phyloP scores from a whole-genome alignment of 2,329 filamentous ascomycete species.

The Gnomoniopsis smithogilvyi region DNA sequence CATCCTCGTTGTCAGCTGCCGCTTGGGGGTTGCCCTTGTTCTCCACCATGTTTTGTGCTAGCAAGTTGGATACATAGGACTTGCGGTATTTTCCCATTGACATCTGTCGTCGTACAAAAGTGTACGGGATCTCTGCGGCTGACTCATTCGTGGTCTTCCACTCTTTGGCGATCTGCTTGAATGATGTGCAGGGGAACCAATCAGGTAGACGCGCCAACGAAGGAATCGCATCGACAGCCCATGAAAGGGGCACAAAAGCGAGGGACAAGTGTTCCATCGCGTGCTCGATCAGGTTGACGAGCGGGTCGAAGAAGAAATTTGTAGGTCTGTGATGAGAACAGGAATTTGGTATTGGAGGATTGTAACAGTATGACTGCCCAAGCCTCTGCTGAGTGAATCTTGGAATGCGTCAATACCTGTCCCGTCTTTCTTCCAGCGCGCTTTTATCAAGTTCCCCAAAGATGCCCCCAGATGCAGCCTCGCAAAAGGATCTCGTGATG shows the following conservation, averaged over 20 bases:
- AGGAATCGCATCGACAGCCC: conserved; percentile 30
- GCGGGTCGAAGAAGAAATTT: no score
- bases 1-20: not conserved
- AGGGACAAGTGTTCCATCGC: conserved; percentile 27
- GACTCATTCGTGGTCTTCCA: conserved; percentile 22
- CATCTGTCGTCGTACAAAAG: conserved; percentile 22
- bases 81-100: not conserved
- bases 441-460: no score
- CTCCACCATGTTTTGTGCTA: not conserved
- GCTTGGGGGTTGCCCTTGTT: not conserved
- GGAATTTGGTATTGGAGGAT: no score
- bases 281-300: conserved; percentile 26
- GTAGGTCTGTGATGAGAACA: no score
- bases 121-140: conserved; percentile 25
- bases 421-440: no score
- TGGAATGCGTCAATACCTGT: no score
- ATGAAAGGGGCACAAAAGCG: conserved; percentile 26
- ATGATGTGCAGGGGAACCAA: conserved; percentile 26
- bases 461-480: no score
- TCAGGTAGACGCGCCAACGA: conserved; percentile 26
- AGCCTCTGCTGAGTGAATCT: no score
- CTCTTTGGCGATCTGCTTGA: conserved; percentile 25
- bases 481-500: no score
- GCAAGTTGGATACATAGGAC: not conserved
- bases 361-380: no score